A percentile compares a stretch with the other conserved stretches of the same genome.
phyloP scores from a whole-genome alignment of 805 yeast genomes.

The Lipomyces mesembrius region DNA sequence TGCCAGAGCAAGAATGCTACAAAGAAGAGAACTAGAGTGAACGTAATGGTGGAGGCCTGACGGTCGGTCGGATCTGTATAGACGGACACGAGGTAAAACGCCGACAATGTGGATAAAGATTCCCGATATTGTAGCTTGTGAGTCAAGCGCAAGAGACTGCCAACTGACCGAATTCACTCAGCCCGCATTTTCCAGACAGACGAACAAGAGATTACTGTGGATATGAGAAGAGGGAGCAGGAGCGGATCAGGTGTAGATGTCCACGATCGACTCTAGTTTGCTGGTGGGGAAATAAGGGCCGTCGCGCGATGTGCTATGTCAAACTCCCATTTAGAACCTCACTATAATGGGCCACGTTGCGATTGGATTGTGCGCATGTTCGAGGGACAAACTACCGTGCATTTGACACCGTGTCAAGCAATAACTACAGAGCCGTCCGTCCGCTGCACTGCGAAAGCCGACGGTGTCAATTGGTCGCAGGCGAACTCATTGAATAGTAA shows the following conservation, averaged over 20 bases:
- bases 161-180: neutral
- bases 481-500: too few relatives aligned
- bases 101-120: neutral
- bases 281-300: neutral
- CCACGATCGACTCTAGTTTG: neutral
- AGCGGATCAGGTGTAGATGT: neutral
- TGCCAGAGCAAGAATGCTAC: conserved; percentile 35
- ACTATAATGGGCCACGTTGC: neutral
- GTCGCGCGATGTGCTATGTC: neutral
- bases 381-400: neutral
- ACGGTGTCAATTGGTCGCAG: too few relatives aligned
- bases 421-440: neutral
- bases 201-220: neutral
- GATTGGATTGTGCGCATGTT: neutral
- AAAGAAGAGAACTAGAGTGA: conserved; percentile 25
- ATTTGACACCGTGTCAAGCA: neutral
- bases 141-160: neutral
- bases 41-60: conserved; percentile 20
- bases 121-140: neutral
- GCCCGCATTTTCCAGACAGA: neutral
- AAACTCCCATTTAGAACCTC: neutral
- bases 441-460: too few relatives aligned
- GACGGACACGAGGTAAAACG: neutral
- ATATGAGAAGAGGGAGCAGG: neutral
- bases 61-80: conserved; percentile 8